A percentile compares a stretch with the other conserved stretches of the same genome.
Evolutionary conservation across 805 yeast species (phyloP).

Genomic region (Saturnispora besseyi): DNA sequence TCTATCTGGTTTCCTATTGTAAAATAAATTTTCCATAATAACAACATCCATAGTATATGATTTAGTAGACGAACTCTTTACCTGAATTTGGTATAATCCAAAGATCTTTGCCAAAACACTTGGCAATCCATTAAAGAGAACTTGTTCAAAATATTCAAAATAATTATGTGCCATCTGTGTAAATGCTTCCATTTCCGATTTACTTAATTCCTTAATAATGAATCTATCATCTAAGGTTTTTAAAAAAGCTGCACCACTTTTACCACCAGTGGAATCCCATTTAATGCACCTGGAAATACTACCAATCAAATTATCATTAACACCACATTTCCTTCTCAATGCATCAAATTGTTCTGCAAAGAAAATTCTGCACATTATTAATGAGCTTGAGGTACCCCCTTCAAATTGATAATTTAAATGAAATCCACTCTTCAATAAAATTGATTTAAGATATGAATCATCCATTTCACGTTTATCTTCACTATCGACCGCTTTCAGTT

Average conservation of each 20-base stretch:
- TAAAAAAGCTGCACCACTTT: slow-evolving; percentile 88
- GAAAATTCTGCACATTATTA: slow-evolving; percentile 82
- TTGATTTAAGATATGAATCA: slow-evolving; percentile 40
- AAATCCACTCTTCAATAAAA: slow-evolving; percentile 74
- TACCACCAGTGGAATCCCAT: slow-evolving; percentile 96
- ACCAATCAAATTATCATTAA: slow-evolving; percentile 67
- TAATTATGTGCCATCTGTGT: slow-evolving; percentile 93
- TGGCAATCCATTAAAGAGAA: slow-evolving; percentile 88
- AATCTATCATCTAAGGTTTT: slow-evolving; percentile 88
- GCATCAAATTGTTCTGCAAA: slow-evolving; percentile 97
- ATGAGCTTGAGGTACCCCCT: slow-evolving; percentile 60
- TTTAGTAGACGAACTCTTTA: slow-evolving; percentile 65
- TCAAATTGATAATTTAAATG: slow-evolving; percentile 89
- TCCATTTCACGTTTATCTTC: background rate
- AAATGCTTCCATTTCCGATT: slow-evolving; percentile 85
- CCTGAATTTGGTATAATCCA: slow-evolving; percentile 91
- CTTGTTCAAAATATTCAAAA: slow-evolving; percentile 92
- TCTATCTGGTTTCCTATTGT: slow-evolving; percentile 68
- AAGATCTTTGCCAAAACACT: slow-evolving; percentile 90
- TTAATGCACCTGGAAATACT: slow-evolving; percentile 88
- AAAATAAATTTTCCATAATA: slow-evolving; percentile 93
- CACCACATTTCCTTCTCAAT: slow-evolving; percentile 74
- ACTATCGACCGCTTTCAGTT: background rate
- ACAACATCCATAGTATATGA: slow-evolving; percentile 80
- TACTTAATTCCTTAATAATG: slow-evolving; percentile 81